Base-by-base conservation (phyloP, 2,329 filamentous ascomycete species). In the Exophiala lecanii-corni region DNA sequence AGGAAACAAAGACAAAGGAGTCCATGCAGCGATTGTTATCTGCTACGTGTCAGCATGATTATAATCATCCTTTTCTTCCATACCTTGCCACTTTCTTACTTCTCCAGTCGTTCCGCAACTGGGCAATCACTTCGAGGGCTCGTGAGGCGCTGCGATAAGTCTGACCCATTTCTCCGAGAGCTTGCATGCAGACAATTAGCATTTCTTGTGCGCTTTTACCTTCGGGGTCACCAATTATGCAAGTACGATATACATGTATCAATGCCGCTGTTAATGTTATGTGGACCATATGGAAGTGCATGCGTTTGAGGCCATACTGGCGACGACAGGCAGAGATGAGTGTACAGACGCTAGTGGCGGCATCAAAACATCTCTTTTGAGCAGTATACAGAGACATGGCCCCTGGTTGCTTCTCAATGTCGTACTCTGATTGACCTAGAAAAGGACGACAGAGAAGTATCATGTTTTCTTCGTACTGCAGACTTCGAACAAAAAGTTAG, bases 191-290 rank as follows among this genome's bases (percentile, higher is more conserved):
- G 10, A 36, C 39, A 4, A 43, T 16, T 13, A 70, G 39, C 58
- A 73, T 28, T 62, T 59, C 30, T 57, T 71, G 31, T 59, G 62
- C 45, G 74, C 65, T 52, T 42, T 61, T 0, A 10, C 66, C 6
- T 3, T 55, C 1, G 50, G 61, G 33, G 50, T 49, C 25, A n/a
- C 15, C 9, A 9, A 19, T 35, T 3, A 26, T 32, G 20, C 40
- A 48, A 5, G 39, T 26, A 5, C 39, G 30, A 26, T 39, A 48
- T 5, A 43, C 25, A 25, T 48, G 45, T 10, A 48, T 48, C 25
- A 48, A 16, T 9, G 34, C 45, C 6, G 45, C 45, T 13, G 40
- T 48, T 36, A 44, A 36, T 15, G 41, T 43, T 15, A 39, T 36
- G 17, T 48, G 45, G 3, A 39, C 41, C 40, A 44, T 44, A 6